Conservation (phyloP, 768 basidiomycete species). For the Kwoniella dendrophila region DNA sequence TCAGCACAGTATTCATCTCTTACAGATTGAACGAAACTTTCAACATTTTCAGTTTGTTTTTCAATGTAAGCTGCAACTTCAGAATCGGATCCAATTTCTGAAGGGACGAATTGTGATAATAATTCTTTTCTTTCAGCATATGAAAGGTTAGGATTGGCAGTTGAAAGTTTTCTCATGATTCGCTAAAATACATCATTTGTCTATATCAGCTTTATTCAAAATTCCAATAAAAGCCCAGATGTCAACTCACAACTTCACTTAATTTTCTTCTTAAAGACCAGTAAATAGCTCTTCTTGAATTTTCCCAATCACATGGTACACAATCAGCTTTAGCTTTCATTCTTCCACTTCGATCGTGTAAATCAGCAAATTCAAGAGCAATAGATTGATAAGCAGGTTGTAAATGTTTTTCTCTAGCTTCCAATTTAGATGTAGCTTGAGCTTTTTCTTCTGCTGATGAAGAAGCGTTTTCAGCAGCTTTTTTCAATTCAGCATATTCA, state of each 20-base stretch:
- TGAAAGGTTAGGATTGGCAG: constrained; percentile 72
- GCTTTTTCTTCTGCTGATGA: constrained; percentile 76
- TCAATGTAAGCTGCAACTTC: constrained; percentile 47
- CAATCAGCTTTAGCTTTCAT: constrained; percentile 99
- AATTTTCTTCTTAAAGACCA: constrained; percentile 72
- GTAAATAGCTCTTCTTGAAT: constrained; percentile 86
- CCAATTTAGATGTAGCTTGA: constrained; percentile 68
- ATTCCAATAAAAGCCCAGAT: constrained; percentile 58
- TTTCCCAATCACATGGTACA: constrained; percentile 80
- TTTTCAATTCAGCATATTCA: constrained; percentile 77
- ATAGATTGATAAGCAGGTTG: constrained; percentile 92
- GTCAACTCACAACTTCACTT: constrained; percentile 46
- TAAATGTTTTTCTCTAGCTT: constrained; percentile 74
- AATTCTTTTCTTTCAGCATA: constrained; percentile 69
- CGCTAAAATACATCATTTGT: constrained; percentile 54
- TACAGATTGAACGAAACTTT: constrained; percentile 35
- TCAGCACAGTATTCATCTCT: constrained; percentile 45
- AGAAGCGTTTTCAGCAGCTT: constrained; percentile 71
- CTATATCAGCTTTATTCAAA: constrained; percentile 53
- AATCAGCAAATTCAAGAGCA: constrained; percentile 89
- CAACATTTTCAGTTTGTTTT: constrained; percentile 35
- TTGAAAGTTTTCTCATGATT: constrained; percentile 61
- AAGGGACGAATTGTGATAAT: constrained; percentile 64
- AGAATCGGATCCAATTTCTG: constrained; percentile 31
- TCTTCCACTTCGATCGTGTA: constrained; percentile 86